Evolutionary conservation across 2,329 filamentous ascomycete species (phyloP).

Genomic region (Colletotrichum destructivum): DNA sequence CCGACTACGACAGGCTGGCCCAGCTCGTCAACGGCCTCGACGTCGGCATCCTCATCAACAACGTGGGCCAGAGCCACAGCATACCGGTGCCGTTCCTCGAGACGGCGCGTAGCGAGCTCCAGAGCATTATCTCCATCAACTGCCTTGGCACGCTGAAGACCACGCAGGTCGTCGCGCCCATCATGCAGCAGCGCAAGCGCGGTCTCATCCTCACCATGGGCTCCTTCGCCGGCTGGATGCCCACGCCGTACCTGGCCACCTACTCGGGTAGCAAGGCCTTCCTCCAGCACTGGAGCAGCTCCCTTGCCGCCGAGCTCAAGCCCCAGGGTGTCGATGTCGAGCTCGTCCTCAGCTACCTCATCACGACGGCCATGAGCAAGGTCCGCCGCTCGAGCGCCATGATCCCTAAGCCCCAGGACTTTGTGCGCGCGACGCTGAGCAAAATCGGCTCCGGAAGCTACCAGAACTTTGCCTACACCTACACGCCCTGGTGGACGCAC

Average conservation of each 20-base stretch:
- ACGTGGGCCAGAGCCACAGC: constrained; percentile 93
- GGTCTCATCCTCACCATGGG: constrained; percentile 98
- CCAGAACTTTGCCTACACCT: constrained; percentile 85
- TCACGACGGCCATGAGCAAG: constrained; percentile 98
- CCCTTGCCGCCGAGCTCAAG: constrained; percentile 86
- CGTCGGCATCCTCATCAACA: constrained; percentile 92
- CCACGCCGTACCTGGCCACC: constrained; percentile 92
- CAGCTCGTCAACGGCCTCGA: constrained; percentile 81
- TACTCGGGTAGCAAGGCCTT: constrained; percentile 99
- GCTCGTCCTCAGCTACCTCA: constrained; percentile 91
- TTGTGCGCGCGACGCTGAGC: constrained; percentile 82
- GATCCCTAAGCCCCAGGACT: constrained; percentile 85
- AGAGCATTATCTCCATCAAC: constrained; percentile 95
- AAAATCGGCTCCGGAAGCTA: constrained; percentile 89
- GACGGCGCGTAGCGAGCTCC: constrained; percentile 84
- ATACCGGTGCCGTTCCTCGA: constrained; percentile 92
- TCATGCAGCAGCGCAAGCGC: constrained; percentile 81
- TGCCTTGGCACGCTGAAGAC: constrained; percentile 91
- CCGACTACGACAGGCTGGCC: constrained; percentile 83
- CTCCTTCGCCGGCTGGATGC: constrained; percentile 93
- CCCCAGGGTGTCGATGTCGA: constrained; percentile 89
- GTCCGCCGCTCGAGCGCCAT: constrained; percentile 83
- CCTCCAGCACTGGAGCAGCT: constrained; percentile 94
- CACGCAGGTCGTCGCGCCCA: constrained; percentile 87
- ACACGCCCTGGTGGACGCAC: constrained; percentile 95